These are phyloP conservation scores for Aspergillus carbonarius DNA, from an alignment of 2,329 filamentous ascomycete genomes.

Conservation along the genomic window DNA sequence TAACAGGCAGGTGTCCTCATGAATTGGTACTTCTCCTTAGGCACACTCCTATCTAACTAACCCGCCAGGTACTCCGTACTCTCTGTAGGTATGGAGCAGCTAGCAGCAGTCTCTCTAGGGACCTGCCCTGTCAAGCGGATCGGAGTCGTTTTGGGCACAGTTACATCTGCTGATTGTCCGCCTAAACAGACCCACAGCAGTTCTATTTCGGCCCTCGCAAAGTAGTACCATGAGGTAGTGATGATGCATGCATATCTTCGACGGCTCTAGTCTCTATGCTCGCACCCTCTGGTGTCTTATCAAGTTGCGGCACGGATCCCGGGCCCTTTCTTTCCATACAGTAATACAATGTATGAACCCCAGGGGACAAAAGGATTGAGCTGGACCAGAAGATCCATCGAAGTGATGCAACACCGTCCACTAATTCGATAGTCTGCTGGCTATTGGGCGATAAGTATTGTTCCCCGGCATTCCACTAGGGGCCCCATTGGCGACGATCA, in stretches of 20 bases:
- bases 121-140: background rate
- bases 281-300: background rate
- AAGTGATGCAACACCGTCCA: background rate
- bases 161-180: background rate
- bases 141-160: background rate
- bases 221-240: background rate
- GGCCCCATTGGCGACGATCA: constrained; percentile 1
- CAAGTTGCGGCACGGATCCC: background rate
- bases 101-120: background rate
- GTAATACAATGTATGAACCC: background rate
- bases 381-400: background rate
- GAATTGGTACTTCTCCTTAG: too few species aligned
- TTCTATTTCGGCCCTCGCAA: background rate
- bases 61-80: too few species aligned
- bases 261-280: background rate
- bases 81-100: background rate
- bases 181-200: background rate
- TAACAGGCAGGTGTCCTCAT: too few species aligned
- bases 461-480: background rate
- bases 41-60: background rate
- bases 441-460: background rate
- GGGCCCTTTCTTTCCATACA: background rate
- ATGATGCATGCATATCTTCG: background rate
- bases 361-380: background rate
- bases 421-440: background rate